phyloP scores from a whole-genome alignment of 768 basidiomycete genomes.

The Tephrocybe sp. region DNA sequence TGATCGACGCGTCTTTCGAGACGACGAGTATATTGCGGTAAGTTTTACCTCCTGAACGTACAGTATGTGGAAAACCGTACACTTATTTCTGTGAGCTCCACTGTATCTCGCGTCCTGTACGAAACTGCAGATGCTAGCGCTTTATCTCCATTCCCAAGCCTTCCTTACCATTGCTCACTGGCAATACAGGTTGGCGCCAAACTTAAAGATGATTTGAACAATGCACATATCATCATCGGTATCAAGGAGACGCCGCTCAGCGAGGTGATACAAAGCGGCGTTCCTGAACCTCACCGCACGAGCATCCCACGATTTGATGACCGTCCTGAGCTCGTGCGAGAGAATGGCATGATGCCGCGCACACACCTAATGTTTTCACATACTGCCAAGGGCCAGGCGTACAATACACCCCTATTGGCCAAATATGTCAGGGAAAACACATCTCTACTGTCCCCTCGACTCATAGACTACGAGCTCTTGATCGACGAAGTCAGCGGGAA shows the following conservation, averaged over 20 bases:
- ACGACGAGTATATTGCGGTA: conserved; percentile 67
- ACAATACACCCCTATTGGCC: conserved; percentile 79
- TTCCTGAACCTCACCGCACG: conserved; percentile 7
- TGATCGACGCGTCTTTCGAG: conserved; percentile 68
- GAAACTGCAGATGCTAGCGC: not conserved
- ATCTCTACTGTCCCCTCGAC: conserved; percentile 30
- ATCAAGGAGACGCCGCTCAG: conserved; percentile 84
- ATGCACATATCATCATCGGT: conserved; percentile 77
- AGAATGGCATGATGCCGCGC: conserved; percentile 34
- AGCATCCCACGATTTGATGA: no score
- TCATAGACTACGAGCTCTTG: conserved; percentile 88
- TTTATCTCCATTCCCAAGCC: not conserved
- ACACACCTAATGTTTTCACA: conserved; percentile 94
- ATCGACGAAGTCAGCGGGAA: conserved; percentile 56
- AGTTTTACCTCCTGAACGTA: no score
- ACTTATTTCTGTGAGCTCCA: not conserved
- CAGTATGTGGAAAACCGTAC: no score
- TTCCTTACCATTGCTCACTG: not conserved
- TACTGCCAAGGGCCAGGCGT: conserved; percentile 83
- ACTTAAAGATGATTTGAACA: conserved; percentile 51
- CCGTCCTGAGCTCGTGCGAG: no score
- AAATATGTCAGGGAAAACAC: conserved; percentile 45
- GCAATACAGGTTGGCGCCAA: conserved; percentile 73
- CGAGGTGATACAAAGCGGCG: conserved; percentile 37
- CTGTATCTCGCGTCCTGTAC: not conserved